Conservation (phyloP, 2,329 filamentous ascomycete species). For the Fusarium tuaranense region DNA sequence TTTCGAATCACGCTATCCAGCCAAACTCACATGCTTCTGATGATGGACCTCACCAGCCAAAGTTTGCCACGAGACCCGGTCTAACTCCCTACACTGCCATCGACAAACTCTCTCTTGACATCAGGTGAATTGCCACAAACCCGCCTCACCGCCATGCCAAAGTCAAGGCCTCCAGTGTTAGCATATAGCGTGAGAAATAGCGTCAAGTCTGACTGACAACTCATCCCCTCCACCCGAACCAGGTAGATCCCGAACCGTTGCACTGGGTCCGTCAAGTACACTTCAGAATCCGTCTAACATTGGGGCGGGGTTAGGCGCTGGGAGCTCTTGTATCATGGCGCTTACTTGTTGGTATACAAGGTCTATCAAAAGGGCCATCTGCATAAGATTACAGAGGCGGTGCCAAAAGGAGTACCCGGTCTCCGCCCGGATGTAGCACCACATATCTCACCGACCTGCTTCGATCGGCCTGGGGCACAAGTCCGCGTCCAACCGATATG, state of each 20-base stretch:
- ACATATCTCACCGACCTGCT: not conserved
- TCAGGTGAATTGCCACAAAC: not conserved
- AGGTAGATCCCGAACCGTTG: not conserved
- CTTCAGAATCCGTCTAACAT: not conserved
- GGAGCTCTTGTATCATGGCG: slow-evolving; percentile 14
- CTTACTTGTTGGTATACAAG: slow-evolving; percentile 35
- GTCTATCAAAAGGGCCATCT: slow-evolving; percentile 31
- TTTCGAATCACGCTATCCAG: not conserved
- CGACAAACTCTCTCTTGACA: not conserved
- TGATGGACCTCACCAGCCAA: not conserved
- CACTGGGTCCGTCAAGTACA: not conserved
- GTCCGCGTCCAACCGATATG: not conserved
- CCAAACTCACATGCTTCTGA: not conserved
- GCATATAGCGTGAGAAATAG: not conserved
- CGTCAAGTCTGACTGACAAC: not conserved
- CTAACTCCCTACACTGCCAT: slow-evolving; percentile 1
- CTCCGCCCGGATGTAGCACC: not conserved
- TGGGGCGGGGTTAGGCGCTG: not conserved
- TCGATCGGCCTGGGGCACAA: not conserved
- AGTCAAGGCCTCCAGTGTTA: not conserved
- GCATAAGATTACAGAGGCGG: slow-evolving; percentile 29
- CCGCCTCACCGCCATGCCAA: not conserved
- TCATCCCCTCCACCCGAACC: not conserved
- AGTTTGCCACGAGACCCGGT: slow-evolving; percentile 1
- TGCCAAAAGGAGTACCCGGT: slow-evolving; percentile 7